These are phyloP conservation scores for Lactarius quietus DNA, from an alignment of 768 basidiomycete species.

Conservation along the genomic window DNA sequence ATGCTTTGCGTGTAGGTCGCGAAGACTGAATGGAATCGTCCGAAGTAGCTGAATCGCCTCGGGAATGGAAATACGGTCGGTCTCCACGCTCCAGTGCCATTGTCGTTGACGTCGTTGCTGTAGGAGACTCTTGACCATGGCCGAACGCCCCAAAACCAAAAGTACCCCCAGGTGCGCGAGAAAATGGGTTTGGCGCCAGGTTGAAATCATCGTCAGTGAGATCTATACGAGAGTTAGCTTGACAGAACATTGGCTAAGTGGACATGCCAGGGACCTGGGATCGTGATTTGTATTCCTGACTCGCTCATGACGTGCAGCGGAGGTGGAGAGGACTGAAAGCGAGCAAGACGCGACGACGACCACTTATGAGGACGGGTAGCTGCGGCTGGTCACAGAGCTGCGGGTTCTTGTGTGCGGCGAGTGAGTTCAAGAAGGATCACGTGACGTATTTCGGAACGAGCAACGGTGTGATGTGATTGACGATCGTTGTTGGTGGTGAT, in stretches of 20 bases:
- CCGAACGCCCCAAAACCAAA: conserved; percentile 31
- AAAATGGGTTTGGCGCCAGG: conserved; percentile 65
- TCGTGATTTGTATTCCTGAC: conserved; percentile 45
- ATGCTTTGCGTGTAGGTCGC: conserved; percentile 38
- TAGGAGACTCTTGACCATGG: conserved; percentile 66
- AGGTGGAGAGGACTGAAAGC: background rate
- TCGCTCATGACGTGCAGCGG: conserved; percentile 30
- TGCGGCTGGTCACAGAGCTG: too few species aligned
- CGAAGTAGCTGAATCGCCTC: conserved; percentile 77
- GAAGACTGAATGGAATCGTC: conserved; percentile 69
- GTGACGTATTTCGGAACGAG: background rate
- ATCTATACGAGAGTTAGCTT: conserved; percentile 41
- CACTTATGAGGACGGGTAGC: too few species aligned
- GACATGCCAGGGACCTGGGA: conserved; percentile 37
- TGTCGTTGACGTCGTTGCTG: conserved; percentile 48
- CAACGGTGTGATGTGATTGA: conserved; percentile 10
- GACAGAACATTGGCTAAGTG: conserved; percentile 19
- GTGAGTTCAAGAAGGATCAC: conserved; percentile 5
- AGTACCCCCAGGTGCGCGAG: conserved; percentile 44
- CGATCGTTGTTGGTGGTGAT: background rate
- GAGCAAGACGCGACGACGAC: background rate
- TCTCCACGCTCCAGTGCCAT: conserved; percentile 44
- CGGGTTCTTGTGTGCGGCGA: too few species aligned
- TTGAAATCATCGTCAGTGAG: conserved; percentile 73
- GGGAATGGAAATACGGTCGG: conserved; percentile 65